Conservation (phyloP, 2,329 filamentous ascomycete genomes). For the Nemania bipapillata region DNA sequence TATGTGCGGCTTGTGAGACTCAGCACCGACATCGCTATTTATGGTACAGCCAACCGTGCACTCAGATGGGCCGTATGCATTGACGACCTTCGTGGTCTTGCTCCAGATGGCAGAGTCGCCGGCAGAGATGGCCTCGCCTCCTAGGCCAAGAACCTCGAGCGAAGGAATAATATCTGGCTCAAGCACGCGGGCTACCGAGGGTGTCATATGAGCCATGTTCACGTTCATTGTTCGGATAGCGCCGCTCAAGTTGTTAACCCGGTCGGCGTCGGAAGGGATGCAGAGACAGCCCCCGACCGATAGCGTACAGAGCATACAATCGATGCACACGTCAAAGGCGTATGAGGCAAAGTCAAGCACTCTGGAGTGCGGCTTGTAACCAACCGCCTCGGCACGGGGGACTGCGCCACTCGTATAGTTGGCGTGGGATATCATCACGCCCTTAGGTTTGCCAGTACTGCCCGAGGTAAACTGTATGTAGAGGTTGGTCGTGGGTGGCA, state of each 20-base stretch:
- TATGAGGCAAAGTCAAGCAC: conserved; percentile 64
- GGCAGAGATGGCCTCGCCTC: conserved; percentile 64
- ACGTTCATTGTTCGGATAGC: conserved; percentile 58
- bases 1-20: conserved; percentile 50
- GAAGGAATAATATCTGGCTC: conserved; percentile 59
- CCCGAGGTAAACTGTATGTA: conserved; percentile 74
- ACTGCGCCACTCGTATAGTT: conserved; percentile 61
- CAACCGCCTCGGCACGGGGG: conserved; percentile 57
- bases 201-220: conserved; percentile 64
- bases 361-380: conserved; percentile 56
- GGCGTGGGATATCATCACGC: conserved; percentile 64
- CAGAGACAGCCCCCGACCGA: conserved; percentile 62
- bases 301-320: conserved; percentile 66
- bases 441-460: conserved; percentile 72
- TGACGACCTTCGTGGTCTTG: conserved; percentile 59
- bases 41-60: conserved; percentile 65
- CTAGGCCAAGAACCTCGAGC: conserved; percentile 61
- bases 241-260: conserved; percentile 62
- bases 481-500: conserved; percentile 58
- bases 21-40: conserved; percentile 56
- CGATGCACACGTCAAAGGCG: conserved; percentile 66
- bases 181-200: conserved; percentile 61
- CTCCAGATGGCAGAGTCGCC: conserved; percentile 63
- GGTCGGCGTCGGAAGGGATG: conserved; percentile 65
- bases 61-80: conserved; percentile 66